These are phyloP conservation scores for Claviceps purpurea DNA, from an alignment of 2,329 filamentous ascomycete species.

Conservation along the genomic window DNA sequence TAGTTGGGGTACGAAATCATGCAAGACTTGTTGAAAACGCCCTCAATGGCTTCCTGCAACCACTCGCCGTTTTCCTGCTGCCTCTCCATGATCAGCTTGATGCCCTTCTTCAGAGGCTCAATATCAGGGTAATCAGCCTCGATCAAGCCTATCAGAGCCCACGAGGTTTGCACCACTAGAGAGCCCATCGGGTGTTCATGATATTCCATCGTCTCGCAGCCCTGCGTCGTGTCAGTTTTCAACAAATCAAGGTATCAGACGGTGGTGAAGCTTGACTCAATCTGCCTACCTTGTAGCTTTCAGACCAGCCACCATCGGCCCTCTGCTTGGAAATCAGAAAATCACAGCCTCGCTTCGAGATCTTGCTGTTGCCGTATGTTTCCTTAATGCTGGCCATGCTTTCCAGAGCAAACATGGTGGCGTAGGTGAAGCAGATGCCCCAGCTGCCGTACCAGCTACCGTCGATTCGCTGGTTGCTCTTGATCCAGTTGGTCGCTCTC, in stretches of 20 bases:
- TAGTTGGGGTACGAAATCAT: constrained; percentile 99
- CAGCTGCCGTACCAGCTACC: constrained; percentile 97
- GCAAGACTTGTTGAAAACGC: constrained; percentile 97
- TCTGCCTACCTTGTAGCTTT: constrained; percentile 58
- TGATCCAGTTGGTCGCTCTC: constrained; percentile 71
- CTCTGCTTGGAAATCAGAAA: constrained; percentile 80
- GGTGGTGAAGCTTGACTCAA: neutral
- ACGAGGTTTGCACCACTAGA: constrained; percentile 89
- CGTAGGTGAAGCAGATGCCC: constrained; percentile 98
- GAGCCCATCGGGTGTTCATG: constrained; percentile 60
- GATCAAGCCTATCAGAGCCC: constrained; percentile 72
- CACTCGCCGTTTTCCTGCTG: constrained; percentile 88
- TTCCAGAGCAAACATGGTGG: constrained; percentile 90
- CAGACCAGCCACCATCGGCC: constrained; percentile 88
- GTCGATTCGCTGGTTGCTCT: constrained; percentile 60
- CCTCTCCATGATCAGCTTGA: constrained; percentile 70
- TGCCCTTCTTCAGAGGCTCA: constrained; percentile 56
- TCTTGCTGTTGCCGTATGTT: constrained; percentile 58
- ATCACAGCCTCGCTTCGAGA: constrained; percentile 63
- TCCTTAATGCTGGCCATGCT: constrained; percentile 72
- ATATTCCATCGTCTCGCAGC: constrained; percentile 66
- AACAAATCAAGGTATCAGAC: too few species aligned
- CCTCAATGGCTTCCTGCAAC: constrained; percentile 90
- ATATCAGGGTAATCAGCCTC: constrained; percentile 70
- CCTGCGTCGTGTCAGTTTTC: constrained; percentile 26